These are phyloP conservation scores for Sparassis latifolia DNA, from an alignment of 1,284 basidiomycete genomes.

Conservation along the genomic window DNA sequence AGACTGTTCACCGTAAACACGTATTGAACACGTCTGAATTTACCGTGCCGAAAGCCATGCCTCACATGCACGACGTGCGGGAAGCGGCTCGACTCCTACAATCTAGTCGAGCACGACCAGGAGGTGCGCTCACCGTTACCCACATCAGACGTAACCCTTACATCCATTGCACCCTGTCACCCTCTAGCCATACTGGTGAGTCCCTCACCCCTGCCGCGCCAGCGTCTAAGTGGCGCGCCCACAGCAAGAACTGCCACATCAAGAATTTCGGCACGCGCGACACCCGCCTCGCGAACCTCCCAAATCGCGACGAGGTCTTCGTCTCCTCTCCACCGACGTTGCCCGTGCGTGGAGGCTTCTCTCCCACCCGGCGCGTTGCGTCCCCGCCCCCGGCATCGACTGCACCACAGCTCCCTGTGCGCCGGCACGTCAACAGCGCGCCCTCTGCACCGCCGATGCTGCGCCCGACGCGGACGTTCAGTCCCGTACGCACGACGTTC, in stretches of 20 bases:
- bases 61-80: constrained; percentile 63
- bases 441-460: constrained; percentile 21
- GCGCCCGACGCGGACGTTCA: constrained; percentile 27
- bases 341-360: constrained; percentile 14
- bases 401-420: constrained; percentile 22
- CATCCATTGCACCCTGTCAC: constrained; percentile 1
- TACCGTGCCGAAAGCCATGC: constrained; percentile 45
- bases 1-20: neutral
- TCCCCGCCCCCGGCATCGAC: constrained; percentile 11
- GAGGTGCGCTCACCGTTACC: constrained; percentile 34
- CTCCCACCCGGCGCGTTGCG: constrained; percentile 12
- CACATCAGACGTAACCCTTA: constrained; percentile 1
- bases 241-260: constrained; percentile 68
- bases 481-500: constrained; percentile 22
- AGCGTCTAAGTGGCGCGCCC: constrained; percentile 2
- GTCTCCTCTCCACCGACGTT: constrained; percentile 16
- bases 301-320: constrained; percentile 34
- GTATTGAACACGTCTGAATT: neutral
- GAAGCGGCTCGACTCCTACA: constrained; percentile 69
- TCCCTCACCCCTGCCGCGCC: neutral
- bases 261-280: constrained; percentile 68
- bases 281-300: constrained; percentile 68
- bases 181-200: constrained; percentile 59
- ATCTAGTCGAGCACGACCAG: constrained; percentile 69
- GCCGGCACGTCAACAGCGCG: constrained; percentile 23